Percentiles rank a stretch among this genome's conserved stretches.
Conservation (phyloP, 2,329 filamentous ascomycete genomes). For the Leptographium lundbergii region DNA sequence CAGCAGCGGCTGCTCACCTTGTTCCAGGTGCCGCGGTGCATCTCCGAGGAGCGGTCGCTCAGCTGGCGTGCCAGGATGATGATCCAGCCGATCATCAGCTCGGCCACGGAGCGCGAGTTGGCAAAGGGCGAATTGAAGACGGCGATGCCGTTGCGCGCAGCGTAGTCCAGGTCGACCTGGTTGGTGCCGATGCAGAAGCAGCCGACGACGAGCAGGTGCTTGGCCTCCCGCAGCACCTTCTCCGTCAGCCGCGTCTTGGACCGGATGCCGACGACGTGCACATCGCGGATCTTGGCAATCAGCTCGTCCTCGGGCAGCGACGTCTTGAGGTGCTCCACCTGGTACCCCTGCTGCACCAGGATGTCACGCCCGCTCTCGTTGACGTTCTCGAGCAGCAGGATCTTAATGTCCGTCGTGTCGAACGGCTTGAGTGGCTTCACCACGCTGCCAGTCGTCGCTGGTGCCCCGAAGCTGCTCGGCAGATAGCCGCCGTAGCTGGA, state of each 20-base stretch:
- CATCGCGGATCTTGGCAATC: slow-evolving; percentile 91
- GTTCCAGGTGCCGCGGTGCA: slow-evolving; percentile 94
- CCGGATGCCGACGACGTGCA: slow-evolving; percentile 94
- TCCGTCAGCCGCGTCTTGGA: slow-evolving; percentile 93
- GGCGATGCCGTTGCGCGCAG: slow-evolving; percentile 74
- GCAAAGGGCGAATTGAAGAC: slow-evolving; percentile 99
- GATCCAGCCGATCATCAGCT: slow-evolving; percentile 89
- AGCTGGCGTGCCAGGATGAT: slow-evolving; percentile 86
- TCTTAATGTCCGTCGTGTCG: slow-evolving; percentile 91
- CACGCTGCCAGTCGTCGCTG: slow-evolving; percentile 23
- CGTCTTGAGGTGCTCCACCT: slow-evolving; percentile 83
- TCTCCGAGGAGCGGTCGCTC: slow-evolving; percentile 82
- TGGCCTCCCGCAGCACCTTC: slow-evolving; percentile 74
- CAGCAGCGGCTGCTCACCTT: slow-evolving; percentile 95
- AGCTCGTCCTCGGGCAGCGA: slow-evolving; percentile 86
- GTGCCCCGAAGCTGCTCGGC: slow-evolving; percentile 10
- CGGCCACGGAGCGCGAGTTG: slow-evolving; percentile 93
- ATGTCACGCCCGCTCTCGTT: slow-evolving; percentile 83
- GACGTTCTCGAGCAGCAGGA: slow-evolving; percentile 88
- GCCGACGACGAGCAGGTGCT: slow-evolving; percentile 88
- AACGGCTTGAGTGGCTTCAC: slow-evolving; percentile 86
- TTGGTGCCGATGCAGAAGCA: slow-evolving; percentile 99
- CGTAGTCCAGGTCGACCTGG: slow-evolving; percentile 78
- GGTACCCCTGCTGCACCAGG: slow-evolving; percentile 75
- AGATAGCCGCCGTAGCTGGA: slow-evolving; percentile 38